phyloP scores from a whole-genome alignment of 2,329 filamentous ascomycete genomes.

The Alternaria consortialis region DNA sequence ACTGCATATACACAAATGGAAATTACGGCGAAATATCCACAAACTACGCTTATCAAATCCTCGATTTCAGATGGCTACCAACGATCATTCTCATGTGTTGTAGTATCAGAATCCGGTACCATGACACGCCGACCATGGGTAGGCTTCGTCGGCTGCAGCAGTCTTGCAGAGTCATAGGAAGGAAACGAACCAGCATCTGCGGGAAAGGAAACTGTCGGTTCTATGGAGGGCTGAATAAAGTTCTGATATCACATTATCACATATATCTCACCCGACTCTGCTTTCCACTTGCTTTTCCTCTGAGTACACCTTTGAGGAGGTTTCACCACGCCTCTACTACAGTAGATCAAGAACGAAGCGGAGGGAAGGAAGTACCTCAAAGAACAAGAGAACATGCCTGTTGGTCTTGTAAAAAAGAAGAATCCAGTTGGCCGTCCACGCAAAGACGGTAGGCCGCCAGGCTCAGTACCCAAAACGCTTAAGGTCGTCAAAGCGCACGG shows the following conservation, averaged over 20 bases:
- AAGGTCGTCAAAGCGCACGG: background rate
- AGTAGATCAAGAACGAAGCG: background rate
- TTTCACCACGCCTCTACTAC: background rate
- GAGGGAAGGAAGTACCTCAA: background rate
- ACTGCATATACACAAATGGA: background rate
- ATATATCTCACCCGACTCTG: background rate
- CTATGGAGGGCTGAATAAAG: background rate
- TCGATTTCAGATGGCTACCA: background rate
- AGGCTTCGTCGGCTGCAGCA: background rate
- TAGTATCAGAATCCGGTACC: background rate
- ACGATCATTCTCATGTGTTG: background rate
- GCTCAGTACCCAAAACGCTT: background rate
- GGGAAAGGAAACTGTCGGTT: background rate
- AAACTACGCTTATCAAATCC: no score
- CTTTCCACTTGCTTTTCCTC: background rate
- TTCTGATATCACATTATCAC: background rate
- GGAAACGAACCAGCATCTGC: background rate
- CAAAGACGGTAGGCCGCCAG: background rate
- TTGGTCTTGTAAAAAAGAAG: background rate
- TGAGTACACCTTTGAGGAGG: background rate
- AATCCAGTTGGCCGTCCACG: slow-evolving; percentile 3
- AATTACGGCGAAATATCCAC: no score
- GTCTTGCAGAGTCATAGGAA: background rate
- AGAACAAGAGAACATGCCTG: background rate
- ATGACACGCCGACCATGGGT: background rate